These are phyloP conservation scores for Eragrostis curvula DNA, from an alignment of 176 grass and related monocot genomes.

Conservation along the genomic window DNA sequence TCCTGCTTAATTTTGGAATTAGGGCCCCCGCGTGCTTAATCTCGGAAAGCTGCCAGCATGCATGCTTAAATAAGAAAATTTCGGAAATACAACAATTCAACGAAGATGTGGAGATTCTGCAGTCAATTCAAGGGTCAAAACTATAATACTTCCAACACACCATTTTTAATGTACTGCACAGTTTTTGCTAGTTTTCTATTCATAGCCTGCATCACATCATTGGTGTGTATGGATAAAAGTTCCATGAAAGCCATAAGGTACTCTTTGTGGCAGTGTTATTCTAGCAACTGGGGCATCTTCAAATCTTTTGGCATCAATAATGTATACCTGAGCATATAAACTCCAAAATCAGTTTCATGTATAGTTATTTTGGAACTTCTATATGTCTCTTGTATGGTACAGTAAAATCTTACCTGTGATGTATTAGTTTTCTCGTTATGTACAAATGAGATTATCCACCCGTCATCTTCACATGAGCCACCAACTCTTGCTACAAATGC, in stretches of 20 bases:
- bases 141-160: too few species aligned
- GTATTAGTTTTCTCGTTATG: constrained; percentile 53
- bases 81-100: too few species aligned
- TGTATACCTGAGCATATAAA: constrained; percentile 44
- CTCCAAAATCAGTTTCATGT: neutral
- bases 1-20: too few species aligned
- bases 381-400: neutral
- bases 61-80: too few species aligned
- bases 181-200: too few species aligned
- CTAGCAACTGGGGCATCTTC: constrained; percentile 45
- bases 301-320: constrained; percentile 51
- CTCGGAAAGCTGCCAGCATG: too few species aligned
- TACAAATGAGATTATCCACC: constrained; percentile 61
- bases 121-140: too few species aligned
- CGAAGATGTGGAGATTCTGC: too few species aligned
- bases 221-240: constrained; percentile 39
- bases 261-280: constrained; percentile 58
- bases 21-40: too few species aligned
- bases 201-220: too few species aligned
- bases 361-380: neutral
- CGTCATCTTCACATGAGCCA: constrained; percentile 58
- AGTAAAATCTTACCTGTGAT: constrained; percentile 49
- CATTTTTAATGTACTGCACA: too few species aligned
- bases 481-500: constrained; percentile 56
- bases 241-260: constrained; percentile 67